Percentiles rank a stretch among this genome's conserved stretches.
Evolutionary conservation across 2,329 filamentous ascomycete species (phyloP).

Genomic region (Grosmannia clavigera): DNA sequence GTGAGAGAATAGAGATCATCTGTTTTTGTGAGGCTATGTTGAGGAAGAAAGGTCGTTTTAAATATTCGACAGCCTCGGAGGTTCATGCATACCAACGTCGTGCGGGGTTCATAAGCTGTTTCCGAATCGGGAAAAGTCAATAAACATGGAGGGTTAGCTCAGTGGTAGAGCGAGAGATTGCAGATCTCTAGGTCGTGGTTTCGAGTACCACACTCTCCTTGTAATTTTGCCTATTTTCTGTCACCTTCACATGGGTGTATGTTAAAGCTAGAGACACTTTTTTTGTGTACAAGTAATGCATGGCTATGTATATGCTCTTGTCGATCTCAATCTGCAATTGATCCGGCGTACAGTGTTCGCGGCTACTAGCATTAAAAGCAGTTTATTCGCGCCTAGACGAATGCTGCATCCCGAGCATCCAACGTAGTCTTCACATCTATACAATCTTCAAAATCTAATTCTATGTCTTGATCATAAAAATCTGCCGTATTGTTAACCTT

Average conservation of each 20-base stretch:
- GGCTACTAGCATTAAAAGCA: no score
- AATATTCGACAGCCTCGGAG: background rate
- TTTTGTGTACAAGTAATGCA: no score
- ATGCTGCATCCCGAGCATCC: background rate
- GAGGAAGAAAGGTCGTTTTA: background rate
- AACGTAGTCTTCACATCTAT: background rate
- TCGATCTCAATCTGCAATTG: no score
- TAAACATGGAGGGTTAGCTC: constrained; percentile 4
- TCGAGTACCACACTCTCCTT: constrained; percentile 7
- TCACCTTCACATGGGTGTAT: background rate
- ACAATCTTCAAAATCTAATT: background rate
- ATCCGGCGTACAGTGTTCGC: no score
- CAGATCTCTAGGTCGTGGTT: constrained; percentile 9
- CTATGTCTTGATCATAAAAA: constrained; percentile 14
- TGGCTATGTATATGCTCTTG: no score
- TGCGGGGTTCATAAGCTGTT: background rate
- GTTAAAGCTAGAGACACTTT: no score
- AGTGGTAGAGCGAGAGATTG: constrained; percentile 10
- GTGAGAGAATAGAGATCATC: no score
- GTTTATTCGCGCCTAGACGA: no score
- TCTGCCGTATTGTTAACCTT: constrained; percentile 3
- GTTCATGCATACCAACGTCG: background rate
- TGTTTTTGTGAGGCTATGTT: no score
- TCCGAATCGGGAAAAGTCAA: background rate
- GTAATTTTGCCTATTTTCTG: background rate